Base-by-base conservation (phyloP, 2,329 filamentous ascomycete species). In the Penicillium sp. region DNA sequence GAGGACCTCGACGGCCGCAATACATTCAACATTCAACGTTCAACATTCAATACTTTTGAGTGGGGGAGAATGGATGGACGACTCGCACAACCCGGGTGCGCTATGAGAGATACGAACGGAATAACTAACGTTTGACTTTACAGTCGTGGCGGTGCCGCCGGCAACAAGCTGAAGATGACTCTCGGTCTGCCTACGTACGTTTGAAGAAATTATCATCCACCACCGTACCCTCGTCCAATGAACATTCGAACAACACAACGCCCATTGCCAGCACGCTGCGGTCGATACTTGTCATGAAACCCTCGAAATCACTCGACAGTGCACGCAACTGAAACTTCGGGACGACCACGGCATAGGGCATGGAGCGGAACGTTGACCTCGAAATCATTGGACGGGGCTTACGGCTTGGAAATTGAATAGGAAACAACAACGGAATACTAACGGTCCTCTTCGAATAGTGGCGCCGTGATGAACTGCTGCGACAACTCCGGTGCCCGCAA, bases 91-190 rank as follows among this genome's bases (percentile, higher is more conserved):
- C 6, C 22, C 43, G 49, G 54, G 46, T 44, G 30, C 42, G 46
- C 50, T 22, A 45, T 16, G 30, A 44, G 43, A 48, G 41, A 45
- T 39, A 44, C 20, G 45, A 51, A 46, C 18, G n/a, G 48, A 44
- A 46, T 47, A n/a, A 55, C 63, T 68, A 58, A 65, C 58, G 44
- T 46, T 55, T 54, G 13, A 47, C 46, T 46, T 50, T 31, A 64
- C 65, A 83, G 82, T 76, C 80, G 83, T 73, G 82, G 90, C 85
- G 89, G 88, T 89, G 88, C 90, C 84, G 89, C 92, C 75, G 94
- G 94, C 86, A 95, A 95, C 89, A 99, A 99, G 89, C 89, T 97
- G 74, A 97, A 96, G 89, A 99, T 99, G 94, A 96, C 94, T 79
- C 90, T 99, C 81, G 94, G 90, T 96, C 91, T 99, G 74, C 94